These are phyloP conservation scores for Misopates orontium DNA, from an alignment of 257 asterid species.

Conservation along the genomic window DNA sequence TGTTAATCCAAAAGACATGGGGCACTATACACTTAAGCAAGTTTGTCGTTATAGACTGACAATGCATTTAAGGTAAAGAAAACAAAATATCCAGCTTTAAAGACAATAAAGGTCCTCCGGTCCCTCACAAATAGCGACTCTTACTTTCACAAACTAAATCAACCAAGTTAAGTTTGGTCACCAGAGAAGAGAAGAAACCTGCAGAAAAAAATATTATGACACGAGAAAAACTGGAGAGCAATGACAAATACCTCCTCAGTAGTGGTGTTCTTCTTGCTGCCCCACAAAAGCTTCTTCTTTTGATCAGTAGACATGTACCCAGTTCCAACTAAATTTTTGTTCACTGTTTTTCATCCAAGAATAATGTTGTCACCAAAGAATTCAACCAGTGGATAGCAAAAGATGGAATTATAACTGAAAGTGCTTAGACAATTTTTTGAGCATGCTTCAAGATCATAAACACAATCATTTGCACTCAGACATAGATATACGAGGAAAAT, in stretches of 20 bases:
- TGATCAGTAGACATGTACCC: constrained; percentile 95
- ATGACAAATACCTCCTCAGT: constrained; percentile 72
- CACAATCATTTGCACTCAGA: background rate
- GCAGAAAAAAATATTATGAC: constrained; percentile 2
- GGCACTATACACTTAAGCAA: background rate
- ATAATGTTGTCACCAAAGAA: constrained; percentile 24
- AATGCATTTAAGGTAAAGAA: background rate
- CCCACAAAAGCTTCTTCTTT: constrained; percentile 99
- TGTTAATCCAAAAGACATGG: background rate
- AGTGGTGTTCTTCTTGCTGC: constrained; percentile 73
- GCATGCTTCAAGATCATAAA: background rate
- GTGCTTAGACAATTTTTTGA: background rate
- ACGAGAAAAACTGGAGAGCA: constrained; percentile 1
- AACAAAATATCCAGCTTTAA: background rate
- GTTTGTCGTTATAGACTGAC: background rate
- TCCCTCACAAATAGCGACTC: too few species aligned
- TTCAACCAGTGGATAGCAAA: constrained; percentile 18
- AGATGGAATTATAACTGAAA: background rate
- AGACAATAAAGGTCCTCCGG: background rate
- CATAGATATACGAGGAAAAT: background rate
- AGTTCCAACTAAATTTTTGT: constrained; percentile 85
- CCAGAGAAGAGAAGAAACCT: constrained; percentile 2
- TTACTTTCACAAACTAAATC: too few species aligned
- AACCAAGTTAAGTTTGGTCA: too few species aligned
- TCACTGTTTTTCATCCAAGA: constrained; percentile 52